Evolutionary conservation across 768 basidiomycete genomes (phyloP), one percentile per base, ranked within the genome.

Genomic region (Lactarius akahatsu): DNA sequence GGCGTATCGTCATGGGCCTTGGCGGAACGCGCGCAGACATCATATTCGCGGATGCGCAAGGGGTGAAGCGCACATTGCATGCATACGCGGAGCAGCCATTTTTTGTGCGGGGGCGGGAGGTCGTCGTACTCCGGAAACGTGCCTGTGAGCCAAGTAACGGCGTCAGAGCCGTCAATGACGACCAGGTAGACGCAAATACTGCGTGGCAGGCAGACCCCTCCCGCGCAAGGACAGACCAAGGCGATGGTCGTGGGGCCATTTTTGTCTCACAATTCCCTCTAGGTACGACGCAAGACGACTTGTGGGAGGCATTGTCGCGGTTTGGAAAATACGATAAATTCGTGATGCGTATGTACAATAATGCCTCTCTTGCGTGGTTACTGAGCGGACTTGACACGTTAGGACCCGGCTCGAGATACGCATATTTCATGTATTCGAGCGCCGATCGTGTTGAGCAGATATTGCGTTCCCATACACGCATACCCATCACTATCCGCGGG

Each of bases 361-460:
- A n/a, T n/a, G n/a, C 15, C 56, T 30, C 41, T 20, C 50, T 52
- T 15, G 4, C 6, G 13, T 30, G n/a, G 28, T 55, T 26, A 16
- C 43, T 61, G 28, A 59, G 15, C 20, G 2, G 18, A 63, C 0
- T 40, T 8, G 16, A 18, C 20, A 20, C 20, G 45, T 18, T 40
- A 62, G 62, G 62, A 15, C 66, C 66, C 9, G 62, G 26, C 26
- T 67, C 66, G 40, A 62, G 54, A 63, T 67, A 63, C 28, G 62
- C 66, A 4, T 59, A 45, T 47, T 55, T 67, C 9, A 15, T 63
- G 30, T 67, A 63, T 52, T 47, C 57, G 40, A 63, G 18, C 34
- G 15, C 54, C 15, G 40, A 67, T 30, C 57, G 26, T 34, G 66
- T 63, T 11, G 34, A 63, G 13, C 18, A 59, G 2, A 52, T 67